phyloP scores from a whole-genome alignment of 768 basidiomycete genomes.

The Chalciporus chontae region DNA sequence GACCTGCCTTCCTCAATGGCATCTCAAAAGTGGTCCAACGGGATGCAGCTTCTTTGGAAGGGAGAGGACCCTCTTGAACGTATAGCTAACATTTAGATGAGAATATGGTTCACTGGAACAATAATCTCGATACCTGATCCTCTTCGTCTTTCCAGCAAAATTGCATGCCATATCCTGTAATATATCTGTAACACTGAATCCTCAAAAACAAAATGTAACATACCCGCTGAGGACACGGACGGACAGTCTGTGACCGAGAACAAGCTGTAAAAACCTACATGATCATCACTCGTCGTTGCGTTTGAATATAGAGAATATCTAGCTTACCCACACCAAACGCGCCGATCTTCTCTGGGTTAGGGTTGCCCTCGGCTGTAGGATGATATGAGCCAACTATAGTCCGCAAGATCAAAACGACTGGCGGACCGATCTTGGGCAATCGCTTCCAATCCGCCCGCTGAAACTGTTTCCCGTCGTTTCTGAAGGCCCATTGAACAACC shows the following conservation, averaged over 20 bases:
- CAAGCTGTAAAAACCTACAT: constrained; percentile 61
- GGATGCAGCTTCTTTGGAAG: constrained; percentile 13
- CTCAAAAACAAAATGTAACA: constrained; percentile 12
- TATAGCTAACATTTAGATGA: constrained; percentile 49
- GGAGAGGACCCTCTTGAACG: constrained; percentile 67
- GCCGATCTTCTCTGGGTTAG: constrained; percentile 92
- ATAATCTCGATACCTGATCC: constrained; percentile 53
- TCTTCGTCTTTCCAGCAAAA: constrained; percentile 81
- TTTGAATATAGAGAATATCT: neutral
- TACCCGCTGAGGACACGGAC: constrained; percentile 72
- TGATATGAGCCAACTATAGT: neutral
- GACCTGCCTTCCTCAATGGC: constrained; percentile 69
- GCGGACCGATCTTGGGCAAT: constrained; percentile 80
- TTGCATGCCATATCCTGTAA: constrained; percentile 78
- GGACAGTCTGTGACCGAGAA: constrained; percentile 79
- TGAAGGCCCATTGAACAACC: constrained; percentile 79
- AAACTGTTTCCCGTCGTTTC: constrained; percentile 83
- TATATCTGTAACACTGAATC: neutral
- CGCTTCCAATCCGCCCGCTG: constrained; percentile 83
- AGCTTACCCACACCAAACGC: constrained; percentile 74
- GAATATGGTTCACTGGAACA: neutral
- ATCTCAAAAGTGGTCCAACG: constrained; percentile 85
- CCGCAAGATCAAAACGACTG: neutral
- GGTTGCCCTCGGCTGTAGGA: constrained; percentile 79
- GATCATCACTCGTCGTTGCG: neutral